These are phyloP conservation scores for Bipolaris victoriae DNA, from an alignment of 2,329 filamentous ascomycete genomes.

Conservation along the genomic window DNA sequence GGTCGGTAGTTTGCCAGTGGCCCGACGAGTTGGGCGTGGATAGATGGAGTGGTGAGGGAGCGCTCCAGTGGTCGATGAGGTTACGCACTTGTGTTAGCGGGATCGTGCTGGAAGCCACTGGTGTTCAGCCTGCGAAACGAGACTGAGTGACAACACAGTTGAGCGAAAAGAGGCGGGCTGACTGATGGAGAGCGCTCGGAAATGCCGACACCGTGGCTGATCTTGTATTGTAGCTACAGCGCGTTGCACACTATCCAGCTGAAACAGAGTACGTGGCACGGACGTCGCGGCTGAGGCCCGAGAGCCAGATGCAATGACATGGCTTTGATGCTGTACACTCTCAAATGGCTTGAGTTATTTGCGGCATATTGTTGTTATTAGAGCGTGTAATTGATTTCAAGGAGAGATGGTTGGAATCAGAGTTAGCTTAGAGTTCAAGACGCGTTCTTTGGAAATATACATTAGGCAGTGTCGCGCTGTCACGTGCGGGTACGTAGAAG, in stretches of 20 bases:
- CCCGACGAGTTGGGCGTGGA: not conserved
- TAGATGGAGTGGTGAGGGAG: not conserved
- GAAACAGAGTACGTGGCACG: slow-evolving; percentile 40
- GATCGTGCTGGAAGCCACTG: not conserved
- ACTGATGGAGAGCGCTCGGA: slow-evolving; percentile 7
- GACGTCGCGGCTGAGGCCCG: slow-evolving; percentile 21
- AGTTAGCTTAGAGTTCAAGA: not conserved
- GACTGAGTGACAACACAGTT: not conserved
- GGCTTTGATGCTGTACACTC: not conserved
- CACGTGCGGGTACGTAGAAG: slow-evolving; percentile 1
- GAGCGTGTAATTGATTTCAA: not conserved
- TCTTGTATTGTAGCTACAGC: slow-evolving; percentile 25
- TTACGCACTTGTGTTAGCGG: slow-evolving; percentile 4
- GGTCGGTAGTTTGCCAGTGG: not conserved
- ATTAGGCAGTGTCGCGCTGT: slow-evolving; percentile 4
- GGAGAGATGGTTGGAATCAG: not conserved
- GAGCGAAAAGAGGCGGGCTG: slow-evolving; percentile 12
- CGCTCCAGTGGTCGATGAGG: not conserved
- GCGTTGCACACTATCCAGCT: slow-evolving; percentile 28
- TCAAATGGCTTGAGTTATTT: not conserved
- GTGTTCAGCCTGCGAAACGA: not conserved
- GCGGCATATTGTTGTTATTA: not conserved
- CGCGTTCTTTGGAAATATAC: not conserved
- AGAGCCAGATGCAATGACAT: slow-evolving; percentile 6
- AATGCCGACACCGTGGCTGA: slow-evolving; percentile 25